Conservation (phyloP, 2,329 filamentous ascomycete species). For the Daldinia eschscholtzii region DNA sequence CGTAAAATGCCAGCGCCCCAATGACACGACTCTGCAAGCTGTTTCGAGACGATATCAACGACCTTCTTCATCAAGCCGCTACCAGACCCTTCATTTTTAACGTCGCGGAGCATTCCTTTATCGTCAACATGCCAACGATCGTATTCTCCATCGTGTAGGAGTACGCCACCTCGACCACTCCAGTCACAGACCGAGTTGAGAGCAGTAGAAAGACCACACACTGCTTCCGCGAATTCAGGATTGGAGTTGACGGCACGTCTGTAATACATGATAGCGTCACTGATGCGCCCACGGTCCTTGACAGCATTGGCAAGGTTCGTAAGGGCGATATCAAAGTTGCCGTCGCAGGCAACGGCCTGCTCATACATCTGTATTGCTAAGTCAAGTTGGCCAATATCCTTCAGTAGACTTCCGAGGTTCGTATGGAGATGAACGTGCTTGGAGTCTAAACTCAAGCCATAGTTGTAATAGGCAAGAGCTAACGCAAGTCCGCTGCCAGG, state of each 20-base stretch:
- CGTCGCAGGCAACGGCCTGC: constrained; percentile 89
- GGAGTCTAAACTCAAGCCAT: constrained; percentile 86
- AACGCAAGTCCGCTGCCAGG: constrained; percentile 90
- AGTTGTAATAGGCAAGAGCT: constrained; percentile 94
- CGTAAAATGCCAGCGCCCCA: constrained; percentile 85
- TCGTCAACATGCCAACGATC: constrained; percentile 96
- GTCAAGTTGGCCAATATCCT: constrained; percentile 94
- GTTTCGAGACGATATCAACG: constrained; percentile 88
- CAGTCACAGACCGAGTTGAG: constrained; percentile 97
- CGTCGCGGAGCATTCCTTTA: constrained; percentile 83
- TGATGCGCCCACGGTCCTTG: constrained; percentile 93
- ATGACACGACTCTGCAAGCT: constrained; percentile 84
- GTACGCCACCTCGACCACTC: constrained; percentile 87
- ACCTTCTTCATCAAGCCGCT: constrained; percentile 92
- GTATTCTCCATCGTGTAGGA: constrained; percentile 76
- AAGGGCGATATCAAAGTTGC: constrained; percentile 95
- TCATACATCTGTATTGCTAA: constrained; percentile 98
- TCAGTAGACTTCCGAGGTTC: constrained; percentile 92
- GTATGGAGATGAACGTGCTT: constrained; percentile 97
- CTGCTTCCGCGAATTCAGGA: constrained; percentile 95
- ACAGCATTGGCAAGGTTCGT: constrained; percentile 98
- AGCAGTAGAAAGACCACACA: constrained; percentile 94
- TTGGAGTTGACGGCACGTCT: constrained; percentile 90
- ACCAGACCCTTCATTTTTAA: constrained; percentile 67
- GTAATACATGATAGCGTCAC: constrained; percentile 93